A percentile compares a stretch with the other conserved stretches of the same genome.
Evolutionary conservation across 176 grass and related monocot species (phyloP).

Genomic region (Chloris gayana): DNA sequence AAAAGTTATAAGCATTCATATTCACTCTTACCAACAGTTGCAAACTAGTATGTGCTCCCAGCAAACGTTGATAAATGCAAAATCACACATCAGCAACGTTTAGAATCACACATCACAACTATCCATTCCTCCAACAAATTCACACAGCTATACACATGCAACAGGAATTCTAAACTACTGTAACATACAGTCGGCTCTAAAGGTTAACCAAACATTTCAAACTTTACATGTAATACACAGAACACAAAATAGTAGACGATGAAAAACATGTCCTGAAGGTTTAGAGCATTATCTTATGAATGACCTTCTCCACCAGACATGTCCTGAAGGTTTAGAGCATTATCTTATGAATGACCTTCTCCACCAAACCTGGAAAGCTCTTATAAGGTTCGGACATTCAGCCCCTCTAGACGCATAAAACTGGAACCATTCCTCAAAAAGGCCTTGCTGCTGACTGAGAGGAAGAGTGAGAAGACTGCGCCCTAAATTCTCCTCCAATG

Average conservation of each 20-base stretch:
- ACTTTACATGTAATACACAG: too few relatives aligned
- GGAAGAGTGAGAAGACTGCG: constrained; percentile 71
- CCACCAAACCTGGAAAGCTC: constrained; percentile 94
- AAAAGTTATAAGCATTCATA: too few relatives aligned
- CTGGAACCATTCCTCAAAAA: constrained; percentile 85
- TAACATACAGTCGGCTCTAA: neutral
- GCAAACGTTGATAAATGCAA: too few relatives aligned
- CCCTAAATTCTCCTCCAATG: constrained; percentile 75
- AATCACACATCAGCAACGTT: neutral
- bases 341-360: constrained; percentile 70
- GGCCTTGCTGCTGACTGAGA: constrained; percentile 68
- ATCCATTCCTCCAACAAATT: neutral
- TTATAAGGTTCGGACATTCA: constrained; percentile 66
- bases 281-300: constrained; percentile 48
- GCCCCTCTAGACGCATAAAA: constrained; percentile 52
- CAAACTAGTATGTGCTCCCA: too few relatives aligned
- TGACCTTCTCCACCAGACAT: constrained; percentile 78
- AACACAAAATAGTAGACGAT: too few relatives aligned
- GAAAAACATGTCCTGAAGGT: too few relatives aligned
- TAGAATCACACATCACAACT: neutral
- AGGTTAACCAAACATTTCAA: neutral
- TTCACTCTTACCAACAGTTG: too few relatives aligned
- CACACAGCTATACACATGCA: neutral
- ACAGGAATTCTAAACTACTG: neutral
- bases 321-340: too few relatives aligned